These are phyloP conservation scores for Fusarium torreyae DNA, from an alignment of 2,329 filamentous ascomycete species.

Conservation along the genomic window DNA sequence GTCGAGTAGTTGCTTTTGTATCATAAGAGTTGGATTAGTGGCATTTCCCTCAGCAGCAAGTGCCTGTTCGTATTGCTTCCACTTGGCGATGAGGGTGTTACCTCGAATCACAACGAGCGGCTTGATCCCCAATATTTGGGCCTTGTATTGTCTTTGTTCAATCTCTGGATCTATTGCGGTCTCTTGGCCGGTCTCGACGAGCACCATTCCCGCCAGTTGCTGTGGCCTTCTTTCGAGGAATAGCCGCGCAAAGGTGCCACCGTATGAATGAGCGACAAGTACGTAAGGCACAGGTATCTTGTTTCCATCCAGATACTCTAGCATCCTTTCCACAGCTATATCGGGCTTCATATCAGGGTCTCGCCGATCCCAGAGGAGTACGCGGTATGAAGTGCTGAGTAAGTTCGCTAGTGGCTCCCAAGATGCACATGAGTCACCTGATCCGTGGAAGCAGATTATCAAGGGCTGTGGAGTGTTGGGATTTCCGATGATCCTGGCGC, in stretches of 20 bases:
- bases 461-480: slow-evolving; percentile 3
- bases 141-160: slow-evolving; percentile 36
- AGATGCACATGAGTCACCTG: slow-evolving; percentile 39
- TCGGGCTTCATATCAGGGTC: slow-evolving; percentile 15
- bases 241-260: slow-evolving; percentile 36
- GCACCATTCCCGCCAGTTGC: slow-evolving; percentile 40
- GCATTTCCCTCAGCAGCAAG: slow-evolving; percentile 10
- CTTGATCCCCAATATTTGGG: slow-evolving; percentile 24
- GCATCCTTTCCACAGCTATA: neutral
- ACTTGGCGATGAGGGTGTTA: slow-evolving; percentile 38
- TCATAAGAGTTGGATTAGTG: slow-evolving; percentile 7
- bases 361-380: slow-evolving; percentile 37
- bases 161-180: slow-evolving; percentile 25
- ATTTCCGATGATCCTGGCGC: slow-evolving; percentile 1
- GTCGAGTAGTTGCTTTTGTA: slow-evolving; percentile 34
- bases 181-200: slow-evolving; percentile 45
- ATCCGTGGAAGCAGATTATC: slow-evolving; percentile 44
- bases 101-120: slow-evolving; percentile 41
- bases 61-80: slow-evolving; percentile 32
- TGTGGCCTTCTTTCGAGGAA: slow-evolving; percentile 33
- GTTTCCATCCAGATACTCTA: neutral
- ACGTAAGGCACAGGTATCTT: slow-evolving; percentile 7
- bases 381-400: slow-evolving; percentile 12
- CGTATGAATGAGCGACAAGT: slow-evolving; percentile 42
- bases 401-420: slow-evolving; percentile 27